Conservation (phyloP, 768 basidiomycete genomes). For the Asterophora lycoperdoides region DNA sequence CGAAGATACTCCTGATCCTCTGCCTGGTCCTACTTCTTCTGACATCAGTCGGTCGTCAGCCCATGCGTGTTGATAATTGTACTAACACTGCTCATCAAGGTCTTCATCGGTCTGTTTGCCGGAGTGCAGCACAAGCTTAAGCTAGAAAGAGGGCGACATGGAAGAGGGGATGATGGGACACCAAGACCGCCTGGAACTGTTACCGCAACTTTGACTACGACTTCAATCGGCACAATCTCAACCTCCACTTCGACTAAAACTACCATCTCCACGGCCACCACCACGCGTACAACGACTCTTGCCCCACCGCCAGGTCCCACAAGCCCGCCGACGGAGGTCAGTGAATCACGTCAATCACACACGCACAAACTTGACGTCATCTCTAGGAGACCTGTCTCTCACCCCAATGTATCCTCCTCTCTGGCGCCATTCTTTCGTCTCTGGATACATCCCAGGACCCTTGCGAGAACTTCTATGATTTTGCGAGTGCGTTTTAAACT, state of each 20-base stretch:
- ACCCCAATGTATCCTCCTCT: conserved; percentile 74
- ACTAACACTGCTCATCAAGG: conserved; percentile 24
- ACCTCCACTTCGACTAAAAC: conserved; percentile 14
- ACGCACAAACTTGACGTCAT: conserved; percentile 5
- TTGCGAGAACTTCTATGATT: conserved; percentile 94
- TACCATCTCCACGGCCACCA: conserved; percentile 28
- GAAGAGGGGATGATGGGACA: conserved; percentile 24
- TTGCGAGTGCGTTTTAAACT: conserved; percentile 64
- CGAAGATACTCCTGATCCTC: conserved; percentile 75
- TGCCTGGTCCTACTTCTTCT: conserved; percentile 76
- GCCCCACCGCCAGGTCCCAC: conserved; percentile 52
- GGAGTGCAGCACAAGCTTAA: conserved; percentile 80
- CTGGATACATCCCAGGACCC: conserved; percentile 84
- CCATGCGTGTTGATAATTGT: background rate
- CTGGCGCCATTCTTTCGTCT: conserved; percentile 76
- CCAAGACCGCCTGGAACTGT: conserved; percentile 24
- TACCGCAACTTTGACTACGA: conserved; percentile 16
- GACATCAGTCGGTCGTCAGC: conserved; percentile 45
- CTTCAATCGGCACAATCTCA: conserved; percentile 24
- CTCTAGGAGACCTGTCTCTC: conserved; percentile 66
- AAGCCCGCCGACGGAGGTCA: conserved; percentile 47
- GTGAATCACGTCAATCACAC: conserved; percentile 4
- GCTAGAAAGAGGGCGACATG: conserved; percentile 37
- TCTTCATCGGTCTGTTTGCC: conserved; percentile 92
- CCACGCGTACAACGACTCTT: conserved; percentile 36